Conservation (phyloP, 306 rosid genomes). For the Ceratonia siliqua region DNA sequence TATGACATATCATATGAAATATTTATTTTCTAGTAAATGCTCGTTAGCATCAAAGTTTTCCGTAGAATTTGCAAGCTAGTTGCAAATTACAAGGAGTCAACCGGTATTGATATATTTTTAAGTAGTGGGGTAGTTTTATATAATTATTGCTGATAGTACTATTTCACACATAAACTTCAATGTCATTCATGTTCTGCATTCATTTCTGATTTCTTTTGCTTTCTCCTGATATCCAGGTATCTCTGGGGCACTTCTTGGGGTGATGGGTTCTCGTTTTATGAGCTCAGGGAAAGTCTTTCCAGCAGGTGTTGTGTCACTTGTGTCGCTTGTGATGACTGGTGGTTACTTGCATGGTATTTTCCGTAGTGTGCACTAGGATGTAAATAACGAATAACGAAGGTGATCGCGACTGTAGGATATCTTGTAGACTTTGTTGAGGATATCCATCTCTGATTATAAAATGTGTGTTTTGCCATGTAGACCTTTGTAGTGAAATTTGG, state of each 20-base stretch:
- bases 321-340: constrained; percentile 84
- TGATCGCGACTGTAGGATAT: constrained; percentile 13
- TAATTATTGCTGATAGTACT: background rate
- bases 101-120: background rate
- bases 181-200: constrained; percentile 7
- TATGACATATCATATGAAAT: background rate
- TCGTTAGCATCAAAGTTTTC: background rate
- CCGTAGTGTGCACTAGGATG: constrained; percentile 66
- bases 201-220: background rate
- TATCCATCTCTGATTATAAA: constrained; percentile 5
- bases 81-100: background rate
- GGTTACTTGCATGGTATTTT: constrained; percentile 94
- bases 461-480: background rate
- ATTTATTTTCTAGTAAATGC: background rate
- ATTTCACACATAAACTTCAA: background rate
- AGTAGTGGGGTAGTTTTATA: background rate
- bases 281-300: constrained; percentile 93
- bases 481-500: constrained; percentile 27
- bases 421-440: constrained; percentile 32
- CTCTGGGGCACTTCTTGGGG: constrained; percentile 81
- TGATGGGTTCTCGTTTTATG: constrained; percentile 94
- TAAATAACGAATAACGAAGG: background rate
- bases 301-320: constrained; percentile 87
- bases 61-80: background rate
- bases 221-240: constrained; percentile 50